Evolutionary conservation across 2,329 filamentous ascomycete genomes (phyloP), one percentile per base, ranked within the genome.

Genomic region (Pseudogymnoascus sp.): DNA sequence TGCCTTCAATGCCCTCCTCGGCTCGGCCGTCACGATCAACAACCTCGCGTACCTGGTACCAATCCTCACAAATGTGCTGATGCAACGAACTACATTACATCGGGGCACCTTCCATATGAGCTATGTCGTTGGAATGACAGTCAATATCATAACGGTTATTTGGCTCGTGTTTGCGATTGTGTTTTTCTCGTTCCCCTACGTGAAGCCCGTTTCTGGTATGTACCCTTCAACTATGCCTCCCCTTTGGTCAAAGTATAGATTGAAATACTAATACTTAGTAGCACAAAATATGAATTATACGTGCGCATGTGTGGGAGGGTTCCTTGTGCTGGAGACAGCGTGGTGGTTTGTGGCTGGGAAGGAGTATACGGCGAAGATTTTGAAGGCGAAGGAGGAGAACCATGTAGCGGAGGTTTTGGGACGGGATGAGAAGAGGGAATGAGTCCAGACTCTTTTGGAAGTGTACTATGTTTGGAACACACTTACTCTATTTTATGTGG

Each of bases 281-380:
- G 67, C 67, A 1, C 63, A 65, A 25, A 80, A 78, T 62, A 80
- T 80, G 78, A 80, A 79, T 63, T 80, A 80, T 64, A 80, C 78
- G 1, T 80, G 78, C 58, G 76, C 78, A 0, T 76, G 78, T 11
- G 75, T 80, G 4, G 78, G 77, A 1, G 77, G 73, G 0, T 71
- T 76, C 28, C 63, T 77, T 6, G 49, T 76, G 1, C 69, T 80
- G 8, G 72, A 73, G 59, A 62, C 75, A 2, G 65, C 63, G 0
- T 79, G 77, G 78, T 80, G 77, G 76, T 60, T 78, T n/a, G 71
- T 78, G 60, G 76, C 72, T 1, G 75, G 76, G 4, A 71, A 69
- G 58, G 68, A 69, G 23, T 79, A 77, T 41, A 75, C 74, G 4
- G 68, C 71, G 61, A 72, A 69, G 38, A 76, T 79, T 66, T 69